Evolutionary conservation across 768 basidiomycete genomes (phyloP).

Genomic region (Tricholoma flavovirens): DNA sequence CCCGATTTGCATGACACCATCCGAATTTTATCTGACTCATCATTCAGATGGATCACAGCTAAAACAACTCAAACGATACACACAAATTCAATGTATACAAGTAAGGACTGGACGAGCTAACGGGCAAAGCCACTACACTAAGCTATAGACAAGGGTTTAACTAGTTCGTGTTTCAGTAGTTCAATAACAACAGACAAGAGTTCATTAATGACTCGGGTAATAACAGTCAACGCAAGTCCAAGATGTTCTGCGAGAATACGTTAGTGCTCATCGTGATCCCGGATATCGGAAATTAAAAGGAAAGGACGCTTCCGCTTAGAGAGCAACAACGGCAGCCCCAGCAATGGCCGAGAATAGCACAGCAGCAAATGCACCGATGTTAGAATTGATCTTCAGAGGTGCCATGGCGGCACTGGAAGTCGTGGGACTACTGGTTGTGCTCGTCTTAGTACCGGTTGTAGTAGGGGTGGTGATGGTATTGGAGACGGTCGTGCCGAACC

Average conservation of each 20-base stretch:
- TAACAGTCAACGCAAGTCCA: neutral
- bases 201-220: neutral
- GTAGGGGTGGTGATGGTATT: conserved; percentile 1
- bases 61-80: too few species aligned
- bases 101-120: conserved; percentile 22
- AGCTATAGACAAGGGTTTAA: neutral
- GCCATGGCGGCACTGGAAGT: conserved; percentile 24
- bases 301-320: conserved; percentile 27
- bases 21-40: too few species aligned
- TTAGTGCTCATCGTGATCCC: neutral
- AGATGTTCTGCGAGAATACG: neutral
- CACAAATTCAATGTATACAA: conserved; percentile 5
- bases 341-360: conserved; percentile 40
- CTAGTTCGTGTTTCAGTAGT: neutral
- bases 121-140: conserved; percentile 20
- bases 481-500: conserved; percentile 15
- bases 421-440: conserved; percentile 11
- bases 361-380: conserved; percentile 27
- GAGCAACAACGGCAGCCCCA: conserved; percentile 39
- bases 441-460: conserved; percentile 7
- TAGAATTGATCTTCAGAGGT: conserved; percentile 27
- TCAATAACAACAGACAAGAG: neutral
- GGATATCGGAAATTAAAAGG: neutral
- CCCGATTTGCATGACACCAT: too few species aligned
- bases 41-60: too few species aligned